These are phyloP conservation scores for Byssochlamys sp. DNA, from an alignment of 2,329 filamentous ascomycete genomes.

Conservation along the genomic window DNA sequence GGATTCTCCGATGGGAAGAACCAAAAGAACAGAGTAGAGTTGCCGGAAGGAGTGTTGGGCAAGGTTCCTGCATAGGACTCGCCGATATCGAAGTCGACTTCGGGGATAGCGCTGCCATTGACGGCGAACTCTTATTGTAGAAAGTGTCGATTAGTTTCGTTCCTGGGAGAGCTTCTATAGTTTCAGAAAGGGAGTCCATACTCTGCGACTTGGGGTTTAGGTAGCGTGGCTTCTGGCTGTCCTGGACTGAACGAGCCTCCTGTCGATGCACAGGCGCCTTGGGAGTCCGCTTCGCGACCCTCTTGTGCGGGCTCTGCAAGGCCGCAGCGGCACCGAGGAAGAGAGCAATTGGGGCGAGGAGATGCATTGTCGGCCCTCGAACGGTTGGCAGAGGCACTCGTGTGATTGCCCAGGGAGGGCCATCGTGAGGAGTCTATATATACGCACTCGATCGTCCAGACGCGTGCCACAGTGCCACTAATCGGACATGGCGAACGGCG, in stretches of 20 bases:
- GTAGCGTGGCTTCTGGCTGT: not conserved
- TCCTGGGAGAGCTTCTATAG: not conserved
- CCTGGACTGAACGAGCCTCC: not conserved
- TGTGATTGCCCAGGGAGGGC: not conserved
- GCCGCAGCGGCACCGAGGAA: not conserved
- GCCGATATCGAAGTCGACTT: constrained; percentile 58
- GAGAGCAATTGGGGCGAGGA: not conserved
- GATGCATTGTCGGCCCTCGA: not conserved
- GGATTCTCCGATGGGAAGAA: constrained; percentile 38
- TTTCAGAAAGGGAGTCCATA: constrained; percentile 8
- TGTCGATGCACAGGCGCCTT: not conserved
- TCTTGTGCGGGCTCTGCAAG: not conserved
- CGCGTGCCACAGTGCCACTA: not conserved
- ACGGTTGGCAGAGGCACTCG: not conserved
- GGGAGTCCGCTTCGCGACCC: not conserved
- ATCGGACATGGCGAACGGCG: not conserved
- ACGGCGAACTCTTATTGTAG: constrained; percentile 49
- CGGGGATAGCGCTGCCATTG: constrained; percentile 55
- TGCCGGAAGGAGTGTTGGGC: constrained; percentile 38
- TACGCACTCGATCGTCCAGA: not conserved
- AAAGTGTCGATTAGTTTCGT: constrained; percentile 8
- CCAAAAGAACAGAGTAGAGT: constrained; percentile 43
- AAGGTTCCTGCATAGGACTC: constrained; percentile 40
- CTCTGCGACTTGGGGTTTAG: not conserved
- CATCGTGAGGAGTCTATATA: not conserved